phyloP scores from a whole-genome alignment of 2,329 filamentous ascomycete species.

The Penicillium sp. region DNA sequence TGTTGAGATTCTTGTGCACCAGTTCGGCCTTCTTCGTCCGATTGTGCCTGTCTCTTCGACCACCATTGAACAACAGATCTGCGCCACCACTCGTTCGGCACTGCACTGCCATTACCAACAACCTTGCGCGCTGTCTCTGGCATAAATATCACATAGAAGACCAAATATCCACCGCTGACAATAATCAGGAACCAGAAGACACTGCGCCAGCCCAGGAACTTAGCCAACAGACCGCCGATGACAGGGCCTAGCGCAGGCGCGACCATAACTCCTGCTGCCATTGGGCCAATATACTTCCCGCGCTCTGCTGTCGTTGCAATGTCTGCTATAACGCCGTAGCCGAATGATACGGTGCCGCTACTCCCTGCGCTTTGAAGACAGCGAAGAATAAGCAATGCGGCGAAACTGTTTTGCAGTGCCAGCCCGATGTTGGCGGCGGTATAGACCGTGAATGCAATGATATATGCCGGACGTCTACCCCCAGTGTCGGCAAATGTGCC shows the following conservation, averaged over 20 bases:
- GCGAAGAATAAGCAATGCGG: constrained; percentile 31
- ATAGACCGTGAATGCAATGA: constrained; percentile 31
- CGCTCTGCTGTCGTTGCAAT: constrained; percentile 32
- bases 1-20: not conserved
- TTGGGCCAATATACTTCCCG: constrained; percentile 32
- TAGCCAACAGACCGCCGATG: constrained; percentile 30
- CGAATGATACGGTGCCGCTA: constrained; percentile 30
- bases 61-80: constrained; percentile 22
- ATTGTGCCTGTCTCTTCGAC: not conserved
- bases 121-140: constrained; percentile 41
- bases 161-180: constrained; percentile 20
- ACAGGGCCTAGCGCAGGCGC: constrained; percentile 32
- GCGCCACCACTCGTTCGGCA: constrained; percentile 27
- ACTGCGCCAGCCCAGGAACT: constrained; percentile 28
- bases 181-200: constrained; percentile 37
- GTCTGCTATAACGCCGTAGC: constrained; percentile 34
- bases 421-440: constrained; percentile 34
- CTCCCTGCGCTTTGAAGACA: constrained; percentile 33
- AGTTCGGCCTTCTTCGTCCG: not conserved
- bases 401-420: constrained; percentile 31
- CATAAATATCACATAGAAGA: constrained; percentile 16
- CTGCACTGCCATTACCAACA: constrained; percentile 29
- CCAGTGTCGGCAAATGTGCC: constrained; percentile 32
- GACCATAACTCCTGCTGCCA: constrained; percentile 25
- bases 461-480: constrained; percentile 34